phyloP scores from a whole-genome alignment of 1,139 yeast species.

The Suhomyces bokatorum region DNA sequence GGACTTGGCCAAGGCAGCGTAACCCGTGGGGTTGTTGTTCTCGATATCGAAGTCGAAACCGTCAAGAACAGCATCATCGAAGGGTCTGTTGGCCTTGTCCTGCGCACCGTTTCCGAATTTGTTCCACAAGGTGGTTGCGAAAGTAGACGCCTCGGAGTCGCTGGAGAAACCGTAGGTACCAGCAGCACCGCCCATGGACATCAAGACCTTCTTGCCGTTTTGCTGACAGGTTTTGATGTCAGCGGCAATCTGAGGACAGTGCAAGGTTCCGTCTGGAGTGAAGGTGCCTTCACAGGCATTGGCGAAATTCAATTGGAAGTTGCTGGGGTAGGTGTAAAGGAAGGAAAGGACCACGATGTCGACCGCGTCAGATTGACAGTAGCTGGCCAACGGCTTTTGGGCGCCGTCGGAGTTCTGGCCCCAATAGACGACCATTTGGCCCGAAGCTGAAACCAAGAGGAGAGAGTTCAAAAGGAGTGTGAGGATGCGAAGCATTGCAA shows the following conservation, averaged over 20 bases:
- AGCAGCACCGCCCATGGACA: constrained; percentile 86
- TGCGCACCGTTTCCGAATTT: constrained; percentile 62
- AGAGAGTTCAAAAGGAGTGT: constrained; percentile 9
- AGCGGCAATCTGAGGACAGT: constrained; percentile 64
- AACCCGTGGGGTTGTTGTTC: constrained; percentile 50
- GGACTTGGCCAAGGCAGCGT: constrained; percentile 58
- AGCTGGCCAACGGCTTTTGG: constrained; percentile 62
- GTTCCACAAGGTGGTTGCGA: constrained; percentile 81
- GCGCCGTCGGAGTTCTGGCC: constrained; percentile 85
- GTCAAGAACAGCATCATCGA: constrained; percentile 52
- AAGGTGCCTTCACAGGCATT: constrained; percentile 59
- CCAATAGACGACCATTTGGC: constrained; percentile 75
- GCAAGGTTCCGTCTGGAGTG: constrained; percentile 51
- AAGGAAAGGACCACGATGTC: constrained; percentile 78
- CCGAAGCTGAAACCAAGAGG: constrained; percentile 14
- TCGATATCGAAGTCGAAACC: constrained; percentile 52
- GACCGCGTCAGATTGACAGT: constrained; percentile 68
- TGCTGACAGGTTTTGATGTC: constrained; percentile 85
- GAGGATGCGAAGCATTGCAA: constrained; percentile 8
- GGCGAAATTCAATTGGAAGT: constrained; percentile 61
- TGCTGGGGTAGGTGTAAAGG: constrained; percentile 58
- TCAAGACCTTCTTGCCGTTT: constrained; percentile 71
- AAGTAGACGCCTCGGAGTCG: constrained; percentile 62
- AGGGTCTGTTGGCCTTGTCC: constrained; percentile 57
- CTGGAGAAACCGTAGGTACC: constrained; percentile 74